These are phyloP conservation scores for Isabelozyma gotoi DNA, from an alignment of 805 yeast species.

Conservation along the genomic window DNA sequence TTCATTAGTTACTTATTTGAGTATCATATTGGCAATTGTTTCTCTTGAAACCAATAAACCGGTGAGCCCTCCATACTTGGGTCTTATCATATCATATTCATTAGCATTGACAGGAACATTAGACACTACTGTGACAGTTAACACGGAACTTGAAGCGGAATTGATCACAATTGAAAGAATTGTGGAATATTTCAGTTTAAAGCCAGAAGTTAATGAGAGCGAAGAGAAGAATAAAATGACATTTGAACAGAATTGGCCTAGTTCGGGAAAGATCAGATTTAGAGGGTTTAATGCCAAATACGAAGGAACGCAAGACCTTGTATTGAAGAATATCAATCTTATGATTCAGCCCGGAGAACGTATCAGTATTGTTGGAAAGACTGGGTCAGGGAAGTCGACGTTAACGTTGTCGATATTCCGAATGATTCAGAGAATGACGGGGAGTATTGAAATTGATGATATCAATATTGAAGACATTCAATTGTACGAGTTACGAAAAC, in stretches of 20 bases:
- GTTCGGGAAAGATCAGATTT: slow-evolving; percentile 60
- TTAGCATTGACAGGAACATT: slow-evolving; percentile 14
- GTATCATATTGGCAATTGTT: slow-evolving; percentile 14
- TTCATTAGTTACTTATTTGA: slow-evolving; percentile 18
- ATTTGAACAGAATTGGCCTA: slow-evolving; percentile 56
- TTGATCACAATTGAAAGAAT: slow-evolving; percentile 17
- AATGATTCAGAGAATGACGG: slow-evolving; percentile 39
- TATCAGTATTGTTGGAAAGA: slow-evolving; percentile 69
- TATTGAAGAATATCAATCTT: slow-evolving; percentile 43
- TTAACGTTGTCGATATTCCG: slow-evolving; percentile 51
- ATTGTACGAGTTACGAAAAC: slow-evolving; percentile 41
- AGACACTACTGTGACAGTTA: slow-evolving; percentile 15
- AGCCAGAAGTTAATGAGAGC: slow-evolving; percentile 39
- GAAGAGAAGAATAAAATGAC: slow-evolving; percentile 27
- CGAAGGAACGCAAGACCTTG: slow-evolving; percentile 67
- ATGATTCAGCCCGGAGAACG: slow-evolving; percentile 42
- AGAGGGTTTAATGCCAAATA: slow-evolving; percentile 73
- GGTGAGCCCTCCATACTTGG: slow-evolving; percentile 15
- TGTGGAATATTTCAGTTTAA: slow-evolving; percentile 16
- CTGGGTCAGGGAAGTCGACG: slow-evolving; percentile 90
- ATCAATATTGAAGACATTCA: slow-evolving; percentile 44
- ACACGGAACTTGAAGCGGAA: slow-evolving; percentile 18
- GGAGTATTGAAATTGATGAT: slow-evolving; percentile 44
- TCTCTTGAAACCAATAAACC: slow-evolving; percentile 7
- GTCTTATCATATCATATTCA: slow-evolving; percentile 18